These are phyloP conservation scores for Teunomyces stri DNA, from an alignment of 805 yeast genomes.

Conservation along the genomic window DNA sequence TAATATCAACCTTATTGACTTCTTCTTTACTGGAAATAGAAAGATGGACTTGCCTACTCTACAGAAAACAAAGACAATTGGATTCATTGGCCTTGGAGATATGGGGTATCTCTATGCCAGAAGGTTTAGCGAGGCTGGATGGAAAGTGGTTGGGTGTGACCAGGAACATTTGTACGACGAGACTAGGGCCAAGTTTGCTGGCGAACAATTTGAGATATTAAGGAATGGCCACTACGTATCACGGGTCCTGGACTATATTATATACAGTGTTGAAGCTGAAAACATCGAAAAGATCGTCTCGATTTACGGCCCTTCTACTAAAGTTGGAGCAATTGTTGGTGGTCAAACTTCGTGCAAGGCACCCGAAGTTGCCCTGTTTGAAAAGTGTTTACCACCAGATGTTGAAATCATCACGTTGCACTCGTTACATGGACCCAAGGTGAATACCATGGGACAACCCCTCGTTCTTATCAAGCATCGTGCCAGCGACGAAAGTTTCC, in stretches of 20 bases:
- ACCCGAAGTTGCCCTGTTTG: constrained; percentile 87
- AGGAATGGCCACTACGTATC: constrained; percentile 82
- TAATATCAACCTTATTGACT: not conserved
- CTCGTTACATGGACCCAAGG: constrained; percentile 92
- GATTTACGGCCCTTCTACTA: constrained; percentile 82
- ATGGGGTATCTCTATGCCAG: constrained; percentile 92
- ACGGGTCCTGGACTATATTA: constrained; percentile 73
- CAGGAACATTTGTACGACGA: constrained; percentile 59
- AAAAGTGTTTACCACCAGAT: constrained; percentile 69
- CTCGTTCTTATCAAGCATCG: constrained; percentile 80
- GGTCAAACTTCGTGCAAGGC: constrained; percentile 96
- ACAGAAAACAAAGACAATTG: constrained; percentile 52
- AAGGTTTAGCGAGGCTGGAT: constrained; percentile 75
- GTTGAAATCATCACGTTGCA: constrained; percentile 83
- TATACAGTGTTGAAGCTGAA: constrained; percentile 93
- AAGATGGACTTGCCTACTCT: constrained; percentile 1
- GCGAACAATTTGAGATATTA: constrained; percentile 54
- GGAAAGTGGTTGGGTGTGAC: constrained; percentile 89
- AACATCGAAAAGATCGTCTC: constrained; percentile 70
- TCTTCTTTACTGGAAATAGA: not conserved
- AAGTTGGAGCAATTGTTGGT: constrained; percentile 88
- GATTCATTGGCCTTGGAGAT: constrained; percentile 95
- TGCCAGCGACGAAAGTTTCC: constrained; percentile 52
- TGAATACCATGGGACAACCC: constrained; percentile 88
- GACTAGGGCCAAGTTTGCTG: constrained; percentile 37